Conservation (phyloP, 108 stramenopile species). For the Nitzschia sp. region DNA sequence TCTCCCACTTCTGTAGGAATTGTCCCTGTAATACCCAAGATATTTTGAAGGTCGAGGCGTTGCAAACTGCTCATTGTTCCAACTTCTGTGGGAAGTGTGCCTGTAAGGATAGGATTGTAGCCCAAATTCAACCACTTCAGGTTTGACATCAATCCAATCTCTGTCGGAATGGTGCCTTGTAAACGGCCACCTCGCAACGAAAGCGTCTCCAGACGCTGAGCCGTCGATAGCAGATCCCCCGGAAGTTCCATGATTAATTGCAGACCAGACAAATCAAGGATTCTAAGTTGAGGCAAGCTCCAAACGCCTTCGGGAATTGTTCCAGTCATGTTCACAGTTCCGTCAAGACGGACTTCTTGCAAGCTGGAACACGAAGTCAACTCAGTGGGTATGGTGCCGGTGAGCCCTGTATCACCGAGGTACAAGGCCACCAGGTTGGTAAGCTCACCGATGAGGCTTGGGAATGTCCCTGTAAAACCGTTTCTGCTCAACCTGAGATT, state of each 20-base stretch:
- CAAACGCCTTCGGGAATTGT: background rate
- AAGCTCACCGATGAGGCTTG: background rate
- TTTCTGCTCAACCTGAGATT: background rate
- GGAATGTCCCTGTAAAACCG: background rate
- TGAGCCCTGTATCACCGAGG: background rate
- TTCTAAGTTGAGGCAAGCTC: background rate
- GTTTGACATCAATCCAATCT: background rate
- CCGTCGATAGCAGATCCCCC: background rate
- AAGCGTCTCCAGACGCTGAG: background rate
- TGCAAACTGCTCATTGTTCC: background rate
- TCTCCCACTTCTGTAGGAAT: slow-evolving; percentile 16
- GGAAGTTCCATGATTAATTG: background rate
- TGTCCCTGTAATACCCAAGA: slow-evolving; percentile 30
- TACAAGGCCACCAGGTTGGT: background rate
- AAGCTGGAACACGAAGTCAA: background rate
- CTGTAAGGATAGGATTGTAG: slow-evolving; percentile 40
- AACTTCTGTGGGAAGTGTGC: slow-evolving; percentile 46
- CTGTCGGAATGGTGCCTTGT: slow-evolving; percentile 2
- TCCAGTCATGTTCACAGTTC: background rate
- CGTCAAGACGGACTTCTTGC: background rate
- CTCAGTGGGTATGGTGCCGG: background rate
- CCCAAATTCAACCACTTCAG: slow-evolving; percentile 18
- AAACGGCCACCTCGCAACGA: background rate
- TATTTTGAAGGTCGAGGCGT: slow-evolving; percentile 7
- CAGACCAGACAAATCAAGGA: background rate